Evolutionary conservation across 2,329 filamentous ascomycete genomes (phyloP).

Genomic region (Fusarium liriodendri): DNA sequence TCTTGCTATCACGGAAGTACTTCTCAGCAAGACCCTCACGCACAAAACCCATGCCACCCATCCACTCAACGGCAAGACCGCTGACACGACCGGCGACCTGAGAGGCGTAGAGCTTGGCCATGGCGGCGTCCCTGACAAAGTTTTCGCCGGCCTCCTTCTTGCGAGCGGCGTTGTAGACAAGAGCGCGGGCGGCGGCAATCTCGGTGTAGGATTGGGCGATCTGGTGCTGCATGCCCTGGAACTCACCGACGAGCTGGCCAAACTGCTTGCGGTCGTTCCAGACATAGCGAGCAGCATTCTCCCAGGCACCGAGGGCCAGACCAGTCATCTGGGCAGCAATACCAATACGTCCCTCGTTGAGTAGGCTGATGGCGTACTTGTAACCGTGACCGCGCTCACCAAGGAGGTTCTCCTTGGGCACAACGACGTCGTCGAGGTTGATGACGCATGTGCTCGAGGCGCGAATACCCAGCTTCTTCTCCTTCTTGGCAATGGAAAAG

Average conservation of each 20-base stretch:
- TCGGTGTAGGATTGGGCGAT: conserved; percentile 96
- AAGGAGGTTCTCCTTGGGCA: conserved; percentile 88
- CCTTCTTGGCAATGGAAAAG: conserved; percentile 98
- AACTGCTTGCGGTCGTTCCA: conserved; percentile 99
- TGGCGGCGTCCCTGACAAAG: conserved; percentile 95
- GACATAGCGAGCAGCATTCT: conserved; percentile 91
- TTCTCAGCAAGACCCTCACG: conserved; percentile 97
- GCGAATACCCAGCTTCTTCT: conserved; percentile 98
- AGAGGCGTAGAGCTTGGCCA: conserved; percentile 96
- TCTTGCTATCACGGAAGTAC: conserved; percentile 98
- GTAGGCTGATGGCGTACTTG: conserved; percentile 93
- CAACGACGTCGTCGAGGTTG: conserved; percentile 95
- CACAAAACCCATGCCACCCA: conserved; percentile 99
- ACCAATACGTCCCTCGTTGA: conserved; percentile 97
- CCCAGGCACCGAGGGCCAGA: conserved; percentile 91
- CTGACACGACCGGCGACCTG: conserved; percentile 92
- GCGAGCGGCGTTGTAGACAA: conserved; percentile 95
- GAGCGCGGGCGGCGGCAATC: conserved; percentile 87
- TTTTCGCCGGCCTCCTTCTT: conserved; percentile 98
- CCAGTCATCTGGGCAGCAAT: conserved; percentile 99
- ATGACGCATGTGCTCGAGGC: conserved; percentile 97
- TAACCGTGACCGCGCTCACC: conserved; percentile 93
- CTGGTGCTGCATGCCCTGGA: conserved; percentile 99
- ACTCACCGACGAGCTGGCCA: conserved; percentile 90
- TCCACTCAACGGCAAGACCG: conserved; percentile 94